phyloP scores from a whole-genome alignment of 1,139 yeast species.

The Petasospora rhodanensis region DNA sequence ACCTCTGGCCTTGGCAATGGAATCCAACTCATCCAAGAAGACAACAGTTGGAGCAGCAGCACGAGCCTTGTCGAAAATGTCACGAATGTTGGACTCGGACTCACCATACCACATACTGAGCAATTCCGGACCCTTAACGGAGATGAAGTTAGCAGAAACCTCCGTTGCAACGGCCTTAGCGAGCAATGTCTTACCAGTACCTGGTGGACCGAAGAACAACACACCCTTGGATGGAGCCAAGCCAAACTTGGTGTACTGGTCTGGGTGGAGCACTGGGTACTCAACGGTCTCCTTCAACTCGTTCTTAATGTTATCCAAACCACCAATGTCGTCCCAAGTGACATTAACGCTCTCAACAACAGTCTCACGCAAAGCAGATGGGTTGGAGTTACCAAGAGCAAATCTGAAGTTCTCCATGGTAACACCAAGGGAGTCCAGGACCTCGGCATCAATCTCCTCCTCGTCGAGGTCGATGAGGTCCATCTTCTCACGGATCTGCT shows the following conservation, averaged over 20 bases:
- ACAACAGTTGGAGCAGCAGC: conserved; percentile 99
- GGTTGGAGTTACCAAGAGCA: conserved; percentile 96
- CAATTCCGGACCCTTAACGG: conserved; percentile 96
- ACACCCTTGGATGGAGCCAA: conserved; percentile 98
- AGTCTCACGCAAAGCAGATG: conserved; percentile 98
- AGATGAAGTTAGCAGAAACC: conserved; percentile 92
- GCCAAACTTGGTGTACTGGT: conserved; percentile 96
- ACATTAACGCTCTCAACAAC: conserved; percentile 98
- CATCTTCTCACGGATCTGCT: conserved; percentile 98
- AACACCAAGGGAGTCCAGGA: conserved; percentile 92
- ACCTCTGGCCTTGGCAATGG: conserved; percentile 97
- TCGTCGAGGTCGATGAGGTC: conserved; percentile 96
- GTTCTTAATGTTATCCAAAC: conserved; percentile 84
- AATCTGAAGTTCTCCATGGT: conserved; percentile 99
- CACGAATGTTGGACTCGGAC: conserved; percentile 95
- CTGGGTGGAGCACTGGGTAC: conserved; percentile 98
- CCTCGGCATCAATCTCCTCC: conserved; percentile 97
- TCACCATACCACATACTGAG: conserved; percentile 99
- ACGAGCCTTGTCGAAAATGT: conserved; percentile 95
- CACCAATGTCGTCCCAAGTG: conserved; percentile 88
- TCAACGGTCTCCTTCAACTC: conserved; percentile 98
- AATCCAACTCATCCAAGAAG: conserved; percentile 94
- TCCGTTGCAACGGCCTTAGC: conserved; percentile 99
- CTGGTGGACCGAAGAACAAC: conserved; percentile 98
- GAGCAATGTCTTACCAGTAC: conserved; percentile 96